Base-by-base conservation (phyloP, 345 rosid genomes). In the Erucastrum elatum region DNA sequence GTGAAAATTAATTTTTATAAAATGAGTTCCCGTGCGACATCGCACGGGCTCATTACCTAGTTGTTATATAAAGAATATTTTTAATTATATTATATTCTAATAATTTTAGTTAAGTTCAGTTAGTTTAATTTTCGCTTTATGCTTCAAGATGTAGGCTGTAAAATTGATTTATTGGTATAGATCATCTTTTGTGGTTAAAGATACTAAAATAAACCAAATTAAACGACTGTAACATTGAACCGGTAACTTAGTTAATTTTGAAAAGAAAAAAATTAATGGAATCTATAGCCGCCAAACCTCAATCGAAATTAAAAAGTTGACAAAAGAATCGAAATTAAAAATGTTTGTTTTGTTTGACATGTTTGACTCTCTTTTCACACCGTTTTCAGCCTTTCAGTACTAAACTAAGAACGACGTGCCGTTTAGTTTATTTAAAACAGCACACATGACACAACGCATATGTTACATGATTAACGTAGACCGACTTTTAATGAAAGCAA, bases 401-500 rank as follows among this genome's bases (percentile, higher is more conserved):
- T 5, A 1, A 0, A 37, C 4, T 25, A 26, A 17, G 2, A 65
- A 78, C 62, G n/a, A 8, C 8, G 17, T 59, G 64, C 72, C 69
- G 77, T 78, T 59, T 51, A 4, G 1, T 5, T 5, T 77, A 53
- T 64, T 17, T 13, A 2, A 49, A 71, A 71, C 76, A 39, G 13
- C 76, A 71, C 75, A 8, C 76, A 39, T 13, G 71, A 71, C 75
- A 8, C 34, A 71, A 56, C 35, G 31, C 41, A 63, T 6, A 4
- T 25, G 55, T 2, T 15, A 77, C 34, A 62, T 77, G 75, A 61
- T 62, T 63, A 30, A 41, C 34, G 31, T 72, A 8, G 33, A 67
- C 74, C 77, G 69, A 44, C 71, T 17, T n/a, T n/a, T 29, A 41
- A 44, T 39, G n/a, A 44, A 78, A 64, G 71, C 39, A 65, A 26